Evolutionary conservation across 2,329 filamentous ascomycete species (phyloP), one percentile per base, ranked within the genome.

Genomic region (Coccinonectria pachysandricola): DNA sequence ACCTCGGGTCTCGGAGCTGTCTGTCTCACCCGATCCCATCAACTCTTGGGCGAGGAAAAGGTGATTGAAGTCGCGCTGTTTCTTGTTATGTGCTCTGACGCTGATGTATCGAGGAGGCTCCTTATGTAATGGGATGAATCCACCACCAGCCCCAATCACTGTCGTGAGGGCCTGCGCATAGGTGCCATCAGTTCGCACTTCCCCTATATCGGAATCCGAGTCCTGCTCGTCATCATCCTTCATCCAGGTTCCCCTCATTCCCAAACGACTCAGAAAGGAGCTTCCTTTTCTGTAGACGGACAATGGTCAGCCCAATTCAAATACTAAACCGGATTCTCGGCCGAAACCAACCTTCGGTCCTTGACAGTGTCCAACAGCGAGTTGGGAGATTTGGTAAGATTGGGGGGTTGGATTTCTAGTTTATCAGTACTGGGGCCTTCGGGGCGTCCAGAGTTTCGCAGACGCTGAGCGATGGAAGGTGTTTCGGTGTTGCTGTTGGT

Each of bases 41-140:
- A 96, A 61, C 53, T 96, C 82, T 56, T 98, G 91, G 3, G 91
- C 87, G 3, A 96, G 68, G 50, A 98, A 98, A 32, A 94, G 64
- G 23, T 77, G 78, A 49, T 91, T 76, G 48, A 96, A 95, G 28
- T 88, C 80, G 42, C 75, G 76, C 12, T 68, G 63, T 46, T 80
- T 86, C 56, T 93, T 94, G 54, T 86, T 75, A 48, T 84, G 77
- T 2, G 79, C 62, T 37, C 79, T 75, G 33, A 94, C 79, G 39
- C 85, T 84, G 45, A 96, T 91, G 48, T 96, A 96, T 14, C 83
- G 75, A 3, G 87, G 85, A 4, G 88, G 87, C 28, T 87, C 83
- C 39, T 91, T 91, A 48, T 92, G 79, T 36, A 79, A 75, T 6
- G 91, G 88, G 30, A 85, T 84, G 53, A 79, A 96, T 32, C 85